phyloP scores from a whole-genome alignment of 2,329 filamentous ascomycete species.

The Ceratocystis alfenasii region DNA sequence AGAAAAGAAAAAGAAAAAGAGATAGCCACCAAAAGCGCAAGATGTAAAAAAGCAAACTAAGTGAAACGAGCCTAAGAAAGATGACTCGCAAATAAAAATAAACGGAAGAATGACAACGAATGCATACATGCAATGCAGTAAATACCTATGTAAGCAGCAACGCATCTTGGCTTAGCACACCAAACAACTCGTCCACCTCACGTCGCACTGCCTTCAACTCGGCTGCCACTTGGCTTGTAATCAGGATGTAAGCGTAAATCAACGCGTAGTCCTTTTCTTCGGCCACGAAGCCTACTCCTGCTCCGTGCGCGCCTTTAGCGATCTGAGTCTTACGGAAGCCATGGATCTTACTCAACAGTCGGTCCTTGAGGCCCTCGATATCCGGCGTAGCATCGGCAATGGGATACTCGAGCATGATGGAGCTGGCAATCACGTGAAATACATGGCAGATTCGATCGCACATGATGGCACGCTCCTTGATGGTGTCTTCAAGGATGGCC shows the following conservation, averaged over 20 bases:
- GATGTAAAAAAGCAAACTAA: neutral
- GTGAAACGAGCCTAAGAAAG: neutral
- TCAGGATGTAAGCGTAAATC: slow-evolving; percentile 76
- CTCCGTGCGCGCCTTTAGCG: slow-evolving; percentile 24
- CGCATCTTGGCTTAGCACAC: slow-evolving; percentile 48
- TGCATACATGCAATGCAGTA: neutral
- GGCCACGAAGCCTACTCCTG: slow-evolving; percentile 32
- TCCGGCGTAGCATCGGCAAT: slow-evolving; percentile 80
- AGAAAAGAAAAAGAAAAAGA: neutral
- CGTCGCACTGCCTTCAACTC: slow-evolving; percentile 49
- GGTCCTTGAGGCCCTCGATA: slow-evolving; percentile 67
- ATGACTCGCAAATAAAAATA: neutral
- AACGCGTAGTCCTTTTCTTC: slow-evolving; percentile 79
- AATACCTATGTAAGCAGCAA: slow-evolving; percentile 40
- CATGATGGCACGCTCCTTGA: slow-evolving; percentile 64
- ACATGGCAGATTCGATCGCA: slow-evolving; percentile 87
- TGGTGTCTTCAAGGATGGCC: slow-evolving; percentile 66
- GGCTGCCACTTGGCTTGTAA: slow-evolving; percentile 54
- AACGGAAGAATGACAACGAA: neutral
- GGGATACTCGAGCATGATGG: slow-evolving; percentile 88
- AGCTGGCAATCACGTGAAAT: slow-evolving; percentile 73
- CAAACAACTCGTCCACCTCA: slow-evolving; percentile 53
- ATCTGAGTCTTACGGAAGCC: slow-evolving; percentile 64
- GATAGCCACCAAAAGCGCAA: neutral
- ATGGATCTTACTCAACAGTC: slow-evolving; percentile 76